Conservation (phyloP, 2,329 filamentous ascomycete genomes). For the Xylariaceae sp. region DNA sequence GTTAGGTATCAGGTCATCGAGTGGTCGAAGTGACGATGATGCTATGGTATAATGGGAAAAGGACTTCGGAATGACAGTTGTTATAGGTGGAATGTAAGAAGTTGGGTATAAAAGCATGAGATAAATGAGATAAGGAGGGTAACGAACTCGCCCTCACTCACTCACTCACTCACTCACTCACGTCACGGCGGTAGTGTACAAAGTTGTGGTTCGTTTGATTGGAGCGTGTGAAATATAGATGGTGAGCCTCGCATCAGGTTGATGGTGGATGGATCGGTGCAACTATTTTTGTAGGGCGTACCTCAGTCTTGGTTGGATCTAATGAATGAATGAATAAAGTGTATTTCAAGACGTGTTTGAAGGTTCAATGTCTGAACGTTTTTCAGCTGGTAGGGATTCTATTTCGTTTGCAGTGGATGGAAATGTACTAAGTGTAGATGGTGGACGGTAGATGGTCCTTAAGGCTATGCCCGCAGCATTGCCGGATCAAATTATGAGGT, state of each 20-base stretch:
- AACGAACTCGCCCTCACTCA: neutral
- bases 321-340: neutral
- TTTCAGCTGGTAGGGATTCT: neutral
- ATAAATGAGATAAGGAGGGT: neutral
- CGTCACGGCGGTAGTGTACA: neutral
- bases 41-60: neutral
- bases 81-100: neutral
- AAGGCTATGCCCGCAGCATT: too few relatives aligned
- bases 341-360: too few relatives aligned
- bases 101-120: neutral
- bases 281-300: neutral
- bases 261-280: neutral
- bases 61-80: neutral
- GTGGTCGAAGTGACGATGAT: neutral
- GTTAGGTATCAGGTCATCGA: neutral
- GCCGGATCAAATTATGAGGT: too few relatives aligned
- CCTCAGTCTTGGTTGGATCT: neutral
- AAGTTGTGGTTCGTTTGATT: neutral
- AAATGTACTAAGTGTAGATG: too few relatives aligned
- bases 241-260: neutral
- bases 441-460: too few relatives aligned
- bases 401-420: neutral
- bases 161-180: too few relatives aligned
- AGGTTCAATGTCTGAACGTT: neutral
- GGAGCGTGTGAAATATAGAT: neutral